Conservation (phyloP, 225 moss, liverwort and hornwort species). For the Sphagnum contortum region DNA sequence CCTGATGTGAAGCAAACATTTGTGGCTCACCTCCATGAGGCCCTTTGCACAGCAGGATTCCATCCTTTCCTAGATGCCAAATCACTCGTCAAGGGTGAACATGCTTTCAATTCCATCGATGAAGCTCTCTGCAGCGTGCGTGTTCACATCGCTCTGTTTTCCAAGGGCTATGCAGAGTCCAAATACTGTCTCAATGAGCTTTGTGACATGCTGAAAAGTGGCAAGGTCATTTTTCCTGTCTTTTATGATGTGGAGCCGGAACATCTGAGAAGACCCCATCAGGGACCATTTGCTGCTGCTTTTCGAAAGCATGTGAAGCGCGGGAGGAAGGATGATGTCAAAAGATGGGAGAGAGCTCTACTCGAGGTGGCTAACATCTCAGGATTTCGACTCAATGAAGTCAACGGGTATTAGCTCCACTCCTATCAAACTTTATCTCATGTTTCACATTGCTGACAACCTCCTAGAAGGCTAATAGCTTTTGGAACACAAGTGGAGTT, state of each 20-base stretch:
- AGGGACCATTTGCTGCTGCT: no score
- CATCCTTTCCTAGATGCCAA: constrained; percentile 12
- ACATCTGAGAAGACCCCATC: no score
- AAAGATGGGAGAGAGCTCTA: not conserved
- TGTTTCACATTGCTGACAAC: no score
- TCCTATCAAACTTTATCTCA: no score
- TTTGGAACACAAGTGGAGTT: no score
- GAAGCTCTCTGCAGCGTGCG: constrained; percentile 11
- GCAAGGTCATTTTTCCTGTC: no score
- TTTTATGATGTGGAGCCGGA: constrained; percentile 4
- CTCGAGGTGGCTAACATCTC: constrained; percentile 1
- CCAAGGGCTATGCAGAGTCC: constrained; percentile 11
- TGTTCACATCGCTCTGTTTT: constrained; percentile 10
- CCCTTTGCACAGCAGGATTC: constrained; percentile 5
- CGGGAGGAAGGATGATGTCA: no score
- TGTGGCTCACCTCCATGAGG: constrained; percentile 9
- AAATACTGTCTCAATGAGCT: constrained; percentile 16
- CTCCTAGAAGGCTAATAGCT: no score
- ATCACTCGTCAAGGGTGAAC: constrained; percentile 5
- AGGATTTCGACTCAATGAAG: not conserved
- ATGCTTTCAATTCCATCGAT: constrained; percentile 8
- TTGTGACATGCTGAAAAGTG: no score
- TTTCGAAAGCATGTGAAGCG: no score
- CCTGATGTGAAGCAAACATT: constrained; percentile 19
- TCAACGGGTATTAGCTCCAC: not conserved